phyloP scores from a whole-genome alignment of 163 green algal genomes.

The Chlorella variabilis region DNA sequence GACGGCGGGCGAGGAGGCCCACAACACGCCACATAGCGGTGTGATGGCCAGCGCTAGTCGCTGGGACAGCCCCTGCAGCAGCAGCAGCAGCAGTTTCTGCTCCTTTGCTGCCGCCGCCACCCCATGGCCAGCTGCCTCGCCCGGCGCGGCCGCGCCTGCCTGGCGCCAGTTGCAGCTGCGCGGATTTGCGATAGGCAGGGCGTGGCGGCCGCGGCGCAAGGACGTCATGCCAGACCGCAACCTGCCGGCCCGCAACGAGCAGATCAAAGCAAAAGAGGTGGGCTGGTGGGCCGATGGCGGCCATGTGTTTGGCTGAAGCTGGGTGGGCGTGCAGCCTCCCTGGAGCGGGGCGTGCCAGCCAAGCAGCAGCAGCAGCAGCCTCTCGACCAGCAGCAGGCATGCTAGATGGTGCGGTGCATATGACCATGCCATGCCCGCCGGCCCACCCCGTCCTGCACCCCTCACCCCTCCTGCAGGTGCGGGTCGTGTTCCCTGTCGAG shows the following conservation, averaged over 20 bases:
- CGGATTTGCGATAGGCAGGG: not conserved
- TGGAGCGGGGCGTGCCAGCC: too few relatives aligned
- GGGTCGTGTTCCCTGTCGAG: conserved; percentile 29
- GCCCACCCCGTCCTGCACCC: too few relatives aligned
- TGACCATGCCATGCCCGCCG: too few relatives aligned
- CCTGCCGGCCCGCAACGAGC: conserved; percentile 25
- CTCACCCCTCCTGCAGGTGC: conserved; percentile 27
- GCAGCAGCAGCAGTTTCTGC: not conserved
- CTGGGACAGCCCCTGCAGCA: not conserved
- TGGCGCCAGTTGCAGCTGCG: conserved; percentile 4
- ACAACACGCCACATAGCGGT: not conserved
- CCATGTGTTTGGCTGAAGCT: too few relatives aligned
- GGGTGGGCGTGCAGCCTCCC: too few relatives aligned
- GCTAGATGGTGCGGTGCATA: too few relatives aligned
- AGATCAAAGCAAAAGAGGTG: conserved; percentile 39
- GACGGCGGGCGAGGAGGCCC: not conserved
- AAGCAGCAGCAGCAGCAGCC: too few relatives aligned
- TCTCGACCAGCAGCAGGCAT: too few relatives aligned
- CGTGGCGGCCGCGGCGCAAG: not conserved
- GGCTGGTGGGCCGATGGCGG: not conserved
- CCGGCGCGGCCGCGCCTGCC: not conserved
- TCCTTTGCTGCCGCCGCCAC: not conserved
- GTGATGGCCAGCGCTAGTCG: not conserved
- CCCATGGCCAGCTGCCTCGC: not conserved
- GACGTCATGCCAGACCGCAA: not conserved